Evolutionary conservation across 306 rosid genomes (phyloP), one percentile per base, ranked within the genome.

Genomic region (Prunus campanulata): DNA sequence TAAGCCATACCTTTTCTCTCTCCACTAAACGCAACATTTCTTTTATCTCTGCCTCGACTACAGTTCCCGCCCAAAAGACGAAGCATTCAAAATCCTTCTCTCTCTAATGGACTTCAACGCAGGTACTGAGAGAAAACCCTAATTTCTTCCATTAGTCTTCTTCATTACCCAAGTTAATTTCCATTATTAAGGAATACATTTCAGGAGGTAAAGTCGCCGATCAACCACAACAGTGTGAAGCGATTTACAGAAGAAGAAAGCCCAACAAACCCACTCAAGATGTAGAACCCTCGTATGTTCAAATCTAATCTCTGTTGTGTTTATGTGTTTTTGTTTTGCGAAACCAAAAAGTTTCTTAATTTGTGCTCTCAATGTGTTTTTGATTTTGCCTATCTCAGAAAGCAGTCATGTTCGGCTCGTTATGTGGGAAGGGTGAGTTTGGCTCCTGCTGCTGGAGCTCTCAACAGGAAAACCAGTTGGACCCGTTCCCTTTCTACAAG

Each of bases 401-500:
- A 69, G 27, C 68, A 63, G 3, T 4, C 83, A 48, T 75, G 79
- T 74, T 56, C 79, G 3, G 59, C 32, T 59, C 75, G 75, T 8
- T 78, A 52, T 46, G 71, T 29, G 44, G 76, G 29, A 62, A 86
- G 96, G 68, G 81, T 59, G 35, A 90, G 93, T 81, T 77, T 95
- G 67, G 96, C 75, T 30, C 83, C 86, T 16, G 93, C 66, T 50
- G 79, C 25, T 15, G 92, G 44, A 8, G 74, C 20, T 66, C 70
- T 82, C 2, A 76, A 24, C 65, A 89, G 89, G 70, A 81, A 97
- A 77, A 86, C 89, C 68, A 92, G 97, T 85, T 95, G 99, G 97
- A 92, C 83, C 48, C 96, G 98, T 22, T 76, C 91, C 42, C 98
- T 95, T 55, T 95, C 97, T 29, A 84, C 90, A 79, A 92, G 98